These are phyloP conservation scores for Kuraishia cidri DNA, from an alignment of 805 yeast genomes.

Conservation along the genomic window DNA sequence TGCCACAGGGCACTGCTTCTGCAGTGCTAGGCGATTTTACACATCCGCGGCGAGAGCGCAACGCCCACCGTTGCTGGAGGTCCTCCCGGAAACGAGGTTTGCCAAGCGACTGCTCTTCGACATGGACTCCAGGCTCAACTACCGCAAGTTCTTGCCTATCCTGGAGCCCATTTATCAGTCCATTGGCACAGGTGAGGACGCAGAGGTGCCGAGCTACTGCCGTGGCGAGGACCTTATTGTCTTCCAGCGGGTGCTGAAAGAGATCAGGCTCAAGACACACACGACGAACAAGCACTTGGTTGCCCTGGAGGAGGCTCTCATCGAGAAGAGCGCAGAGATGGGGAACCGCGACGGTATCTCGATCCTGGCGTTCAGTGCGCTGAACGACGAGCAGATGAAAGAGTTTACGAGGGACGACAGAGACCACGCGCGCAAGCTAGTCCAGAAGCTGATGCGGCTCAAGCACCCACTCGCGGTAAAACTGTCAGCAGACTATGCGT, in stretches of 20 bases:
- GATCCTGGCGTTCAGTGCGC: conserved; percentile 58
- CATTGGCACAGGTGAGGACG: conserved; percentile 24
- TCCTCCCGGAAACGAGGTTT: conserved; percentile 51
- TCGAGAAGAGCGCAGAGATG: conserved; percentile 78
- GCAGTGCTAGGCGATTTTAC: neutral
- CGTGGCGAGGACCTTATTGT: conserved; percentile 52
- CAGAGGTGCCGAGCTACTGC: conserved; percentile 35
- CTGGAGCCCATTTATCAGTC: conserved; percentile 40
- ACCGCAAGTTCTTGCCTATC: conserved; percentile 43
- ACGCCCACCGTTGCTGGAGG: conserved; percentile 18
- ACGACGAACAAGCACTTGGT: conserved; percentile 47
- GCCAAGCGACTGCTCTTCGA: conserved; percentile 59
- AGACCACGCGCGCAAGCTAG: conserved; percentile 50
- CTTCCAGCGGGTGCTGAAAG: conserved; percentile 59
- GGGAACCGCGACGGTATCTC: conserved; percentile 81
- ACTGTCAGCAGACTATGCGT: conserved; percentile 70
- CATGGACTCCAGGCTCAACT: conserved; percentile 48
- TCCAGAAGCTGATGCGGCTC: conserved; percentile 44
- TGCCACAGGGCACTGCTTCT: too few species aligned
- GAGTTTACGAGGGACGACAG: conserved; percentile 43
- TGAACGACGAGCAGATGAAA: conserved; percentile 22
- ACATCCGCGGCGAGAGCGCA: neutral
- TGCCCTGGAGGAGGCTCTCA: conserved; percentile 57
- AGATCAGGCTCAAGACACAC: conserved; percentile 51
- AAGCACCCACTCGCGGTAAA: conserved; percentile 73